Percentiles rank a stretch among this genome's conserved stretches.
Conservation (phyloP, 441 rosid species). For the Euphorbia celastroides region DNA sequence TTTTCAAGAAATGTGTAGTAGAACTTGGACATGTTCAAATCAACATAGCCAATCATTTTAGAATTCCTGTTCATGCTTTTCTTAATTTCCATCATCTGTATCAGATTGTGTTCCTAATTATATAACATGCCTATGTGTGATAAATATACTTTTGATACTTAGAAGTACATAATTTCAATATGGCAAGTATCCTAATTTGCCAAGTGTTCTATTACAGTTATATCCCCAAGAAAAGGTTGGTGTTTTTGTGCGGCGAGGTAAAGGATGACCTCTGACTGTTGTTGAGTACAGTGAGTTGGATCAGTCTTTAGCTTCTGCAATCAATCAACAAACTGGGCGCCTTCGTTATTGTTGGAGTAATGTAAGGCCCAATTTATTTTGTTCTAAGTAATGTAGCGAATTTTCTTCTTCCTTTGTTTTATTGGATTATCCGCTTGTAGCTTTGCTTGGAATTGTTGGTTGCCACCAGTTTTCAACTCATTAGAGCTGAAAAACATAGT, state of each 20-base stretch:
- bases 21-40: neutral
- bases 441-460: neutral
- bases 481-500: neutral
- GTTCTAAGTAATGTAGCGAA: neutral
- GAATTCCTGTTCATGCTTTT: neutral
- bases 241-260: conserved; percentile 93
- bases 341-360: conserved; percentile 99
- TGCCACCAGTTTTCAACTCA: neutral
- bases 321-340: conserved; percentile 92
- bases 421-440: neutral
- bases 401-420: neutral
- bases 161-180: neutral
- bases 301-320: conserved; percentile 75
- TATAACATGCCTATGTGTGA: neutral
- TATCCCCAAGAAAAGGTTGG: conserved; percentile 99
- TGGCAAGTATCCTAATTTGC: conserved; percentile 15
- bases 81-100: neutral
- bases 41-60: neutral
- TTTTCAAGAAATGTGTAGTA: neutral
- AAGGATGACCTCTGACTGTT: conserved; percentile 97
- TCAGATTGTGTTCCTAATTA: neutral
- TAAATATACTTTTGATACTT: neutral
- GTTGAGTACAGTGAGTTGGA: conserved; percentile 98
- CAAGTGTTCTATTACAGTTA: conserved; percentile 46
- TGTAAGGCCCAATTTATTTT: conserved; percentile 46